Evolutionary conservation across 495 filamentous ascomycete species (phyloP).

Genomic region (Mytilinidion resinicola): DNA sequence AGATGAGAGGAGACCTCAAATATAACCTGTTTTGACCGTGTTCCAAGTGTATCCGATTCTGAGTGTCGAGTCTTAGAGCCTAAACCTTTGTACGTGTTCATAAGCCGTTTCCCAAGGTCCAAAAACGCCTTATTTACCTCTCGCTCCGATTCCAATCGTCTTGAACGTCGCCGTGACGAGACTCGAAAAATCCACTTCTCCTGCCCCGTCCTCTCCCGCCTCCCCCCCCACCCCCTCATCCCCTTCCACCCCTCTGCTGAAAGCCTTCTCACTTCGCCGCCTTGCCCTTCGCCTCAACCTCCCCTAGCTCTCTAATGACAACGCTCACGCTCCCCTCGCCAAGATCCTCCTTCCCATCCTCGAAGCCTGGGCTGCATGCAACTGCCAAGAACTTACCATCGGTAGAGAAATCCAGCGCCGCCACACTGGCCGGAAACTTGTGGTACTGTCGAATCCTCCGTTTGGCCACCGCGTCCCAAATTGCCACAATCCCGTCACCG

Average conservation of each 20-base stretch:
- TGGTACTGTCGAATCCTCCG: constrained; percentile 86
- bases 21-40: no score
- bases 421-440: constrained; percentile 69
- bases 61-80: no score
- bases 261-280: constrained; percentile 48
- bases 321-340: constrained; percentile 62
- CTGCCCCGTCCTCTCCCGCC: background rate
- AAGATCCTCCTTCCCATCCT: constrained; percentile 73
- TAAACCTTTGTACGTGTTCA: no score
- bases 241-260: background rate
- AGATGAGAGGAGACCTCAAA: no score
- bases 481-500: constrained; percentile 86
- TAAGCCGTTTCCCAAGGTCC: no score
- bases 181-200: background rate
- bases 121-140: no score
- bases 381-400: constrained; percentile 82
- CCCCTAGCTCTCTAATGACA: constrained; percentile 72
- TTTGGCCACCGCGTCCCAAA: constrained; percentile 94
- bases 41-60: no score
- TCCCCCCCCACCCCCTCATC: background rate
- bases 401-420: constrained; percentile 65
- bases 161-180: no score
- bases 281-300: constrained; percentile 86
- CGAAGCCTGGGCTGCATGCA: constrained; percentile 82
- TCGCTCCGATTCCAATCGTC: no score